Evolutionary conservation across 768 basidiomycete genomes (phyloP).

Genomic region (Agaricus subrufescens): DNA sequence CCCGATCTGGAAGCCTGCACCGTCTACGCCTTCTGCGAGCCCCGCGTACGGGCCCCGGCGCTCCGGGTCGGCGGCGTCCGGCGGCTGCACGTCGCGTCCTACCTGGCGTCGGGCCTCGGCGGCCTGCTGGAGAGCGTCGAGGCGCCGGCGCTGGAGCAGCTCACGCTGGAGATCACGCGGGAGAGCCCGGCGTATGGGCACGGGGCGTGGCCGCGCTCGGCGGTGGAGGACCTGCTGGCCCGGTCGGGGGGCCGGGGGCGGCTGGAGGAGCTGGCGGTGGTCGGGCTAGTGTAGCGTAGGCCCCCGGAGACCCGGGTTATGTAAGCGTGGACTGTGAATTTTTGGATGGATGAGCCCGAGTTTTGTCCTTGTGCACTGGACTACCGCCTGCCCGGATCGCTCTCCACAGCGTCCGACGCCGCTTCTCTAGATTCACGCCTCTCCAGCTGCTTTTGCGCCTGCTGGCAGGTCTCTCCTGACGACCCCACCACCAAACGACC

Average conservation of each 20-base stretch:
- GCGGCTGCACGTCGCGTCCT: conserved; percentile 17
- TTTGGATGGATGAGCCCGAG: conserved; percentile 5
- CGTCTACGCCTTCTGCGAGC: conserved; percentile 16
- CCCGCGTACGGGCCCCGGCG: conserved; percentile 5
- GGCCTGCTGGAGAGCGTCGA: conserved; percentile 17
- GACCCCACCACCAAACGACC: conserved; percentile 50
- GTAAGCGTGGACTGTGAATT: conserved; percentile 6
- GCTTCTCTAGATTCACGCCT: conserved; percentile 38
- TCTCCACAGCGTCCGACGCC: conserved; percentile 38
- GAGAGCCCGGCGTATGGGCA: conserved; percentile 18
- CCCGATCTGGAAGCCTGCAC: conserved; percentile 18
- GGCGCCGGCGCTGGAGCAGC: conserved; percentile 16
- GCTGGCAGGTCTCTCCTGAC: conserved; percentile 90
- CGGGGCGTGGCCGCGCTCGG: conserved; percentile 16
- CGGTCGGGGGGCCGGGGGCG: conserved; percentile 16
- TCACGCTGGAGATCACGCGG: conserved; percentile 17
- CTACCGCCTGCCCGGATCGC: conserved; percentile 38
- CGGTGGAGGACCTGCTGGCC: conserved; percentile 16
- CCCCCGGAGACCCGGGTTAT: too few relatives aligned
- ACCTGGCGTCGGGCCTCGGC: conserved; percentile 15
- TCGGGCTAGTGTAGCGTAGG: conserved; percentile 11
- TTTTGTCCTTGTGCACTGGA: conserved; percentile 34
- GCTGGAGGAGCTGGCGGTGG: conserved; percentile 12
- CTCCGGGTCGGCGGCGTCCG: conserved; percentile 13
- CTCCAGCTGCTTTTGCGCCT: conserved; percentile 68